Conservation (phyloP, 208 protist genomes). For the Novymonas esmeraldas region DNA sequence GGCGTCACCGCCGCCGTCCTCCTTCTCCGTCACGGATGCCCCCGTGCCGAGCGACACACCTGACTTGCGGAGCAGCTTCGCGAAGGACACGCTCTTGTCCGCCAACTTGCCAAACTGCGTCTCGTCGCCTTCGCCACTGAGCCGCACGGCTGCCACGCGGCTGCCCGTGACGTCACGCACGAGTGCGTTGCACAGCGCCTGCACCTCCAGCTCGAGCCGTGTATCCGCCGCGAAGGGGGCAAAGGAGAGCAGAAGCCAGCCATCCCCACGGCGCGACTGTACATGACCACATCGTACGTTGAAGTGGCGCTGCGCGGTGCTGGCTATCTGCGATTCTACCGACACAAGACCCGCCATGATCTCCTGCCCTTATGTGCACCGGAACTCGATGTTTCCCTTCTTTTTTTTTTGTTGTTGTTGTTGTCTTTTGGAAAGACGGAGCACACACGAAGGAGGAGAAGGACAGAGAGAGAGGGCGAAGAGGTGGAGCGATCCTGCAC, state of each 20-base stretch:
- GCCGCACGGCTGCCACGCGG: constrained; percentile 43
- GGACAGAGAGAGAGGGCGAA: too few relatives aligned
- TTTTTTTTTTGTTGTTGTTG: too few relatives aligned
- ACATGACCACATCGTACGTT: constrained; percentile 70
- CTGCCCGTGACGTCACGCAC: constrained; percentile 80
- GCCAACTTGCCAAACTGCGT: constrained; percentile 65
- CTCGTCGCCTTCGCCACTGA: constrained; percentile 69
- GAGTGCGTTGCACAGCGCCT: constrained; percentile 73
- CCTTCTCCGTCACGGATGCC: not conserved
- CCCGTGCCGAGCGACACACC: constrained; percentile 24
- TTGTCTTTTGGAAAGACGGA: too few relatives aligned
- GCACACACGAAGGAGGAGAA: too few relatives aligned
- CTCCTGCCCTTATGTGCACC: not conserved
- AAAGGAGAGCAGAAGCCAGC: constrained; percentile 78
- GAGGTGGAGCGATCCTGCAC: too few relatives aligned
- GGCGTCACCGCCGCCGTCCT: not conserved
- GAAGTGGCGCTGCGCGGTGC: constrained; percentile 87
- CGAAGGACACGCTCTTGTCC: constrained; percentile 49
- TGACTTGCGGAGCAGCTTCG: constrained; percentile 52
- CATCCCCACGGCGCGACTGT: constrained; percentile 73
- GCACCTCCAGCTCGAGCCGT: constrained; percentile 63
- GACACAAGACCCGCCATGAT: constrained; percentile 56
- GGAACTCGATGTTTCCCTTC: too few relatives aligned
- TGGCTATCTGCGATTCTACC: constrained; percentile 80
- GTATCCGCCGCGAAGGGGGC: constrained; percentile 39